phyloP scores from a whole-genome alignment of 768 basidiomycete species.

The Neoboletus subvelutipes region DNA sequence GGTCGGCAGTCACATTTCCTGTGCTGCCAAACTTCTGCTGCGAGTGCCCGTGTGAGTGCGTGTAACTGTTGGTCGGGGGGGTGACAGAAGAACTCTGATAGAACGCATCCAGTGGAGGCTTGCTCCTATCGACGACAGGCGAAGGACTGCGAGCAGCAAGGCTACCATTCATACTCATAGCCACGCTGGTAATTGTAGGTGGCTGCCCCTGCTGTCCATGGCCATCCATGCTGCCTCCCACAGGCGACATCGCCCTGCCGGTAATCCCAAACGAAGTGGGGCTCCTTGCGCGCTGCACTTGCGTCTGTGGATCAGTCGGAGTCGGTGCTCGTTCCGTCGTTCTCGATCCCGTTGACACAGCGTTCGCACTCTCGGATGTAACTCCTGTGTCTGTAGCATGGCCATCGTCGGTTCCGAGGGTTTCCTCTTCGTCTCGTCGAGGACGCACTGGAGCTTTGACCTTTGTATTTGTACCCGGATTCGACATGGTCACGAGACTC shows the following conservation, averaged over 20 bases:
- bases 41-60: constrained; percentile 39
- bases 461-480: constrained; percentile 39
- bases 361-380: constrained; percentile 37
- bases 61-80: constrained; percentile 50
- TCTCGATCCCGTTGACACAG: constrained; percentile 32
- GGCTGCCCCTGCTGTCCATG: constrained; percentile 27
- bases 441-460: constrained; percentile 54
- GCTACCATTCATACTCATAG: constrained; percentile 50
- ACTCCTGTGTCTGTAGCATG: constrained; percentile 46
- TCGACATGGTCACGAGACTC: constrained; percentile 6
- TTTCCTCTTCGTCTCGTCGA: constrained; percentile 40
- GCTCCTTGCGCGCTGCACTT: constrained; percentile 50
- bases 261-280: constrained; percentile 44
- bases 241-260: constrained; percentile 63
- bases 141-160: constrained; percentile 55
- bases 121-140: constrained; percentile 52
- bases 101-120: constrained; percentile 62
- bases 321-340: constrained; percentile 51
- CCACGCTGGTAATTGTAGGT: constrained; percentile 54
- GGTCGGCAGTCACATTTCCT: constrained; percentile 69
- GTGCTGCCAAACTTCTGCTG: constrained; percentile 50
- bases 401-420: constrained; percentile 49
- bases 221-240: constrained; percentile 29
- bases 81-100: constrained; percentile 45
- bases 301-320: constrained; percentile 44